These are phyloP conservation scores for Metschnikowia sp. DNA, from an alignment of 805 yeast species.

Conservation along the genomic window DNA sequence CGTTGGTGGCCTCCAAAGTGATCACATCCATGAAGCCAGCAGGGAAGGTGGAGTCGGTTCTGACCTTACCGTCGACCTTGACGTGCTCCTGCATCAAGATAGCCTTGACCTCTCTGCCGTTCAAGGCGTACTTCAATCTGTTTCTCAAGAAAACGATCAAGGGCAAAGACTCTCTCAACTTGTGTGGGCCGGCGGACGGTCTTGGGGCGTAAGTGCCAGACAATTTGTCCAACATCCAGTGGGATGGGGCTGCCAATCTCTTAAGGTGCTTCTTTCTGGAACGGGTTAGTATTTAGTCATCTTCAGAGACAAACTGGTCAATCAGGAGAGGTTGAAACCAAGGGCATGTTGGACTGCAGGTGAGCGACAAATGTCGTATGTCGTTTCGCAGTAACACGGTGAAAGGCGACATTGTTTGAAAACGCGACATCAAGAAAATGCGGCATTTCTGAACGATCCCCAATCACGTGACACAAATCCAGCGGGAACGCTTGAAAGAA, in stretches of 20 bases:
- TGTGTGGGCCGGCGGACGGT: conserved; percentile 99
- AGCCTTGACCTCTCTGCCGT: conserved; percentile 98
- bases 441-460: no score
- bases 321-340: conserved; percentile 1
- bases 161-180: conserved; percentile 97
- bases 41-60: conserved; percentile 99
- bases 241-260: conserved; percentile 99
- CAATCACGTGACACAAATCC: no score
- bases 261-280: conserved; percentile 94
- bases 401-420: neutral
- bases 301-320: conserved; percentile 5
- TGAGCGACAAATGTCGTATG: no score
- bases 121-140: conserved; percentile 97
- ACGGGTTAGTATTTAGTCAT: conserved; percentile 24
- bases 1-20: conserved; percentile 95
- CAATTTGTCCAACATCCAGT: conserved; percentile 99
- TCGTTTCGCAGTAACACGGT: no score
- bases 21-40: conserved; percentile 99
- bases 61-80: conserved; percentile 98
- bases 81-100: conserved; percentile 98
- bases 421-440: neutral
- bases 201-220: conserved; percentile 99
- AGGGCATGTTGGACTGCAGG: neutral
- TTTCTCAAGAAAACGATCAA: conserved; percentile 95
- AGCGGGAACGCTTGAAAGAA: no score